Evolutionary conservation across 164 flowering plant species (phyloP).

Genomic region (Nymphaea colorata): DNA sequence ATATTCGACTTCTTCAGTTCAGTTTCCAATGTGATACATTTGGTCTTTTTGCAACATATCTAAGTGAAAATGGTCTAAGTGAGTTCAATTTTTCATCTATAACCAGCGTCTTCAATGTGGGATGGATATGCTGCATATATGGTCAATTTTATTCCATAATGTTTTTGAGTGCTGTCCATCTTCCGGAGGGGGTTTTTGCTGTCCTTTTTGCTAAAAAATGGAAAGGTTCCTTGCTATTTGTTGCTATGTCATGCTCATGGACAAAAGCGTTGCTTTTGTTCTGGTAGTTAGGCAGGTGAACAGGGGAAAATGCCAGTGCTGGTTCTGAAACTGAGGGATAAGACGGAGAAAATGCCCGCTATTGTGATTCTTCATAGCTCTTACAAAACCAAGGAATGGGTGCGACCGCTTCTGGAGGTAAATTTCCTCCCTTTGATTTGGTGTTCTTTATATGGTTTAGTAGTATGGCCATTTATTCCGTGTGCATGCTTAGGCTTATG

Average conservation of each 20-base stretch:
- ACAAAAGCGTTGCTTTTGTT: background rate
- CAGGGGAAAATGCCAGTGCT: slow-evolving; percentile 88
- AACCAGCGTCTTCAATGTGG: background rate
- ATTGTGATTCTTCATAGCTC: slow-evolving; percentile 89
- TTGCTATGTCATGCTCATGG: background rate
- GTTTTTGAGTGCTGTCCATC: background rate
- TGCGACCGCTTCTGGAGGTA: slow-evolving; percentile 90
- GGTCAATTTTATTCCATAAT: background rate
- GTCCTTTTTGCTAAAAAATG: background rate
- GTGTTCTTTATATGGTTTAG: background rate
- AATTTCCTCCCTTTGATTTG: background rate
- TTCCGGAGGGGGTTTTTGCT: background rate
- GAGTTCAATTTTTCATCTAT: too few relatives aligned
- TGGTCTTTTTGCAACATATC: too few relatives aligned
- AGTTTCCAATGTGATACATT: background rate
- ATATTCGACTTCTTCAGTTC: background rate
- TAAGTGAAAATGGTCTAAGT: too few relatives aligned
- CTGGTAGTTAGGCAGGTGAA: slow-evolving; percentile 47
- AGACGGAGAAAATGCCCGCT: slow-evolving; percentile 51
- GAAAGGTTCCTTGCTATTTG: background rate
- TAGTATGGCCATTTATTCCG: background rate
- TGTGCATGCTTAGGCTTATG: slow-evolving; percentile 56
- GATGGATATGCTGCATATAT: background rate
- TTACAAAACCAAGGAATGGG: slow-evolving; percentile 81
- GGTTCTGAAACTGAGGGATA: slow-evolving; percentile 58